Evolutionary conservation across 2,329 filamentous ascomycete genomes (phyloP).

Genomic region (Podosphaera fusca): DNA sequence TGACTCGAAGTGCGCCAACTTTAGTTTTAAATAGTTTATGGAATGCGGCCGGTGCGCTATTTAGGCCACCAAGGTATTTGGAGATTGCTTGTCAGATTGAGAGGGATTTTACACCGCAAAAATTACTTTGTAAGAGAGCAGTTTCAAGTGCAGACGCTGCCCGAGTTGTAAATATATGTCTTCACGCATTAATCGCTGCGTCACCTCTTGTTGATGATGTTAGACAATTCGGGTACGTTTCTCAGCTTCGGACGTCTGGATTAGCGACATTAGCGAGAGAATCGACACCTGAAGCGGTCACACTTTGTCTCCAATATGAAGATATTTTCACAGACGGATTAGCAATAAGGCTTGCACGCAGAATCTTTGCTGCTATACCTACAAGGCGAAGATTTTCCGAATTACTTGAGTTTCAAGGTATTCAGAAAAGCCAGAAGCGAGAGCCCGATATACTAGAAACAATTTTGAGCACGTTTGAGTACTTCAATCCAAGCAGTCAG

Average conservation of each 20-base stretch:
- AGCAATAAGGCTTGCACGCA: slow-evolving; percentile 31
- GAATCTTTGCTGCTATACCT: slow-evolving; percentile 32
- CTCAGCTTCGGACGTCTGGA: slow-evolving; percentile 26
- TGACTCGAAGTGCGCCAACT: slow-evolving; percentile 32
- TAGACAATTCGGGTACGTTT: slow-evolving; percentile 30
- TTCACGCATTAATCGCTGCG: slow-evolving; percentile 37
- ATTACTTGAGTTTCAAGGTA: slow-evolving; percentile 11
- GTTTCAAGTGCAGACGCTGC: slow-evolving; percentile 14
- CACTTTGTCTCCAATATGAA: slow-evolving; percentile 35
- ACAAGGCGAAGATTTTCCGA: slow-evolving; percentile 14
- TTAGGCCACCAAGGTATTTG: slow-evolving; percentile 24
- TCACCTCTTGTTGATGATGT: slow-evolving; percentile 21
- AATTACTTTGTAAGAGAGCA: slow-evolving; percentile 2
- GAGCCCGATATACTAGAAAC: slow-evolving; percentile 10
- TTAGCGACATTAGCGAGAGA: slow-evolving; percentile 23
- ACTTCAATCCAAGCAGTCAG: slow-evolving; percentile 17
- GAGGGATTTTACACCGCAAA: slow-evolving; percentile 5
- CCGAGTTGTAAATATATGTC: slow-evolving; percentile 26
- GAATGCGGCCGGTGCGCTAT: slow-evolving; percentile 34
- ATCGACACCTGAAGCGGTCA: slow-evolving; percentile 23
- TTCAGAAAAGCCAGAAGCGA: slow-evolving; percentile 6
- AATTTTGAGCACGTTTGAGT: slow-evolving; percentile 19
- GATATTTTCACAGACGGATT: slow-evolving; percentile 39
- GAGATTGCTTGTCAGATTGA: slow-evolving; percentile 10
- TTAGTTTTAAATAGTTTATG: slow-evolving; percentile 42